Evolutionary conservation across 768 basidiomycete genomes (phyloP).

Genomic region (Pleurotus cornucopiae): DNA sequence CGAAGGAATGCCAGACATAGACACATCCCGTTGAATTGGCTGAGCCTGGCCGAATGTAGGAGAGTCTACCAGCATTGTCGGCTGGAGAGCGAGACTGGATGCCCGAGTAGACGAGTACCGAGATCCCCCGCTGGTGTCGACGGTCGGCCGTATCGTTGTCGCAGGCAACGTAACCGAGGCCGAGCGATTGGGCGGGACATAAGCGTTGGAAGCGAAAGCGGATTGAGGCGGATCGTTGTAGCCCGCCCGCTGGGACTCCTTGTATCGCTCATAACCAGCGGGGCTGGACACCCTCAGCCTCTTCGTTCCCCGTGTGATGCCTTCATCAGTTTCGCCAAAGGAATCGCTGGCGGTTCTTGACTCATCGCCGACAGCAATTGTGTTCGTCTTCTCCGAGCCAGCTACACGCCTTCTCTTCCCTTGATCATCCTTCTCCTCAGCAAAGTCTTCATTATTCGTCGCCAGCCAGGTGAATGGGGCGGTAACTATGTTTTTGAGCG

Average conservation of each 20-base stretch:
- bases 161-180: slow-evolving; percentile 20
- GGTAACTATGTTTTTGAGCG: slow-evolving; percentile 64
- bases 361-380: slow-evolving; percentile 12
- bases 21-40: slow-evolving; percentile 33
- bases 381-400: slow-evolving; percentile 23
- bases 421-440: slow-evolving; percentile 38
- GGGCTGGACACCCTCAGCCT: slow-evolving; percentile 53
- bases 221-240: slow-evolving; percentile 56
- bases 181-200: slow-evolving; percentile 19
- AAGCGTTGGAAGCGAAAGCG: slow-evolving; percentile 31
- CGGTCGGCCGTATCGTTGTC: slow-evolving; percentile 23
- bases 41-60: slow-evolving; percentile 34
- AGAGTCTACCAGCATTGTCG: slow-evolving; percentile 77
- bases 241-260: slow-evolving; percentile 14
- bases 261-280: slow-evolving; percentile 26
- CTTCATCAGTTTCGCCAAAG: slow-evolving; percentile 24
- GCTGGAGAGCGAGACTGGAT: slow-evolving; percentile 25
- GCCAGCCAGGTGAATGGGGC: slow-evolving; percentile 59
- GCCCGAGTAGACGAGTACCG: slow-evolving; percentile 42
- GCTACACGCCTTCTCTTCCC: slow-evolving; percentile 54
- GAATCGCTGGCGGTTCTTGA: slow-evolving; percentile 19
- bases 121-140: slow-evolving; percentile 22
- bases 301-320: slow-evolving; percentile 34
- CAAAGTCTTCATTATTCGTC: slow-evolving; percentile 42
- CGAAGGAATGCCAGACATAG: slow-evolving; percentile 34